Base-by-base conservation (phyloP, 257 asterid genomes). In the Solanum neorickii region DNA sequence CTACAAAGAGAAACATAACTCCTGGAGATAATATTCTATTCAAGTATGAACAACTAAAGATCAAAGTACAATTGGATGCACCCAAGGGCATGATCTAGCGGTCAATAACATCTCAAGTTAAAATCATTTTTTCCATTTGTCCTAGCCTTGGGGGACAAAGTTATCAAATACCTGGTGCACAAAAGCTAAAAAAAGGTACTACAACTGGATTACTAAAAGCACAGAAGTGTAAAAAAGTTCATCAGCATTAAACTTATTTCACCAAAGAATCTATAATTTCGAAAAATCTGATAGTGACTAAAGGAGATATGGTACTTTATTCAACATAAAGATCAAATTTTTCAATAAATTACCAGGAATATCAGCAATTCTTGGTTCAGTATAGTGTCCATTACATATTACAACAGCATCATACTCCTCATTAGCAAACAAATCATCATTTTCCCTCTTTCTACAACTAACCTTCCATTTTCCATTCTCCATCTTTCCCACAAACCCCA, bases 381-480 rank as follows among this genome's bases (percentile, higher is more conserved):
- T 86, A 87, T 92, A 93, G 84, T 97, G 99, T 16, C 99, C 99
- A 68, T 95, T 94, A 74, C 98, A 95, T 29, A 97, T 91, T 18
- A 97, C 98, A 70, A 97, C 99, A 88, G 98, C 99, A 93, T 95
- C 98, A 89, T 87, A 97, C 46, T 92, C 90, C 91, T 93, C 96
- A 83, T 89, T 87, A 82, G 70, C 87, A 41, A 42, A 89, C 87
- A 89, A 87, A 46, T 21, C 84, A 52, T 31, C 92, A 15, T 88
- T 91, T 35, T 85, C 69, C 41, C 82, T 89, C 87, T 84, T 87
- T 52, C 88, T 94, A 8, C 94, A 94, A 35, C 82, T 90, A 87
- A 95, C 95, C 42, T 89, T 82, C 99, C 98, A 95, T 87, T 92
- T 93, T 74, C 93, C 92, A 62, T 92, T 92, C 29, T 91, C 95